Percentiles rank a stretch among this genome's conserved stretches.
Conservation (phyloP, 1,284 basidiomycete species). For the Macrocystidia cucumis region DNA sequence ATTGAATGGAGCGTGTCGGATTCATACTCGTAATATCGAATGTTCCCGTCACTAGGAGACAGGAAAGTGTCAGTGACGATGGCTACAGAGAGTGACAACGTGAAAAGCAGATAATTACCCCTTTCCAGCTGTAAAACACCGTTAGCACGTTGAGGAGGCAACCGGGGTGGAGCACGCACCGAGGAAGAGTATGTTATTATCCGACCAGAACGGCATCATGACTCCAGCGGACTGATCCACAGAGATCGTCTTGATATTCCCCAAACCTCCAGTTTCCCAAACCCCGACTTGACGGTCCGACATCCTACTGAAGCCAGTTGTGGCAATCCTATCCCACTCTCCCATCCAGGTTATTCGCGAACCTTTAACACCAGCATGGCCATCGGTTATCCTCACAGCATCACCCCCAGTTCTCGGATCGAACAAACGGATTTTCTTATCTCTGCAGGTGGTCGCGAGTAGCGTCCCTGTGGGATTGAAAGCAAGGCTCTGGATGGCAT, state of each 20-base stretch:
- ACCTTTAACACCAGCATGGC: constrained; percentile 93
- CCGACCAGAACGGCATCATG: constrained; percentile 96
- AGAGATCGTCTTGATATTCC: constrained; percentile 67
- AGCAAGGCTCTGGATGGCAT: constrained; percentile 82
- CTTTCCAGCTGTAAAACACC: constrained; percentile 51
- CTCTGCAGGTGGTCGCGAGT: constrained; percentile 77
- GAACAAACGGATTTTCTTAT: constrained; percentile 89
- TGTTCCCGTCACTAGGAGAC: constrained; percentile 74
- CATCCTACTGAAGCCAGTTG: constrained; percentile 95
- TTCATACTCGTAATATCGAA: constrained; percentile 95
- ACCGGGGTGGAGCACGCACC: constrained; percentile 34
- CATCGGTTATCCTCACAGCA: constrained; percentile 77
- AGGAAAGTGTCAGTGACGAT: constrained; percentile 12
- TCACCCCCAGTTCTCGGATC: constrained; percentile 80
- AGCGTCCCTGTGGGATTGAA: constrained; percentile 83
- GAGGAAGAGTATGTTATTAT: constrained; percentile 92
- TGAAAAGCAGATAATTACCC: constrained; percentile 37
- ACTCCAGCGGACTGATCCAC: constrained; percentile 91
- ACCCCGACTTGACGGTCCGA: constrained; percentile 85
- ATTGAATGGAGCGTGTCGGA: constrained; percentile 77
- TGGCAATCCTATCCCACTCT: constrained; percentile 80
- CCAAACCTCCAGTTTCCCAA: constrained; percentile 76
- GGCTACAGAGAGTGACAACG: constrained; percentile 10
- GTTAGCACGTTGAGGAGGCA: constrained; percentile 1
- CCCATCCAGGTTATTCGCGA: constrained; percentile 91